Conservation (phyloP, 2,329 filamentous ascomycete genomes). For the Stromatinia cepivora region DNA sequence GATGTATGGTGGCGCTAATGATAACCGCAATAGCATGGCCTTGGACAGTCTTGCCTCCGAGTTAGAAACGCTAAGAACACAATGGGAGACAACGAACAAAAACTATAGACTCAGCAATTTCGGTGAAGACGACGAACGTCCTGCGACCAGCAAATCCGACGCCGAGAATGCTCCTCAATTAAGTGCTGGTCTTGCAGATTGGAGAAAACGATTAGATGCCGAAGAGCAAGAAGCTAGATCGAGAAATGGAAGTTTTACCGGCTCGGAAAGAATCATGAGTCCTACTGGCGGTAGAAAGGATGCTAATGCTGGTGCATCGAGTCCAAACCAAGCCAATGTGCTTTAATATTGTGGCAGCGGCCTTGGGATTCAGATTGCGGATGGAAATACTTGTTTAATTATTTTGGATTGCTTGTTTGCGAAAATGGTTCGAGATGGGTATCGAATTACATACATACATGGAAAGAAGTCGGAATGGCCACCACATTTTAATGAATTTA, state of each 20-base stretch:
- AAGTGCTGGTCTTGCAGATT: conserved; percentile 74
- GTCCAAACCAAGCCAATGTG: conserved; percentile 11
- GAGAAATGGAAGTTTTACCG: background rate
- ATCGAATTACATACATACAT: conserved; percentile 15
- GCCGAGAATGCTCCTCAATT: conserved; percentile 53
- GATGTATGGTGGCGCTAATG: conserved; percentile 46
- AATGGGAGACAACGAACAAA: conserved; percentile 96
- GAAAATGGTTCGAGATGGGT: background rate
- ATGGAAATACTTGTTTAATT: conserved; percentile 12
- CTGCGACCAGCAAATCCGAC: conserved; percentile 27
- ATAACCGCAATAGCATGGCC: conserved; percentile 64
- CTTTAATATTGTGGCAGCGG: conserved; percentile 3
- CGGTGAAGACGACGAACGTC: conserved; percentile 68
- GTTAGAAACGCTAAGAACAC: conserved; percentile 82
- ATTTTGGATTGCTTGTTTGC: conserved; percentile 14
- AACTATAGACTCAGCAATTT: conserved; percentile 88
- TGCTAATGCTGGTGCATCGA: background rate
- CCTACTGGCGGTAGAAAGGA: conserved; percentile 8
- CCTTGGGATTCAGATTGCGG: background rate
- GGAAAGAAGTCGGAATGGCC: conserved; percentile 3
- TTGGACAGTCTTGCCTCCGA: conserved; percentile 90
- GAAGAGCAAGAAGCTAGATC: conserved; percentile 35
- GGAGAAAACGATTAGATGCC: conserved; percentile 74
- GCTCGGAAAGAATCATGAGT: conserved; percentile 16
- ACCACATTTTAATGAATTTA: conserved; percentile 22